These are phyloP conservation scores for Kwoniella bestiolae DNA, from an alignment of 768 basidiomycete species.

Conservation along the genomic window DNA sequence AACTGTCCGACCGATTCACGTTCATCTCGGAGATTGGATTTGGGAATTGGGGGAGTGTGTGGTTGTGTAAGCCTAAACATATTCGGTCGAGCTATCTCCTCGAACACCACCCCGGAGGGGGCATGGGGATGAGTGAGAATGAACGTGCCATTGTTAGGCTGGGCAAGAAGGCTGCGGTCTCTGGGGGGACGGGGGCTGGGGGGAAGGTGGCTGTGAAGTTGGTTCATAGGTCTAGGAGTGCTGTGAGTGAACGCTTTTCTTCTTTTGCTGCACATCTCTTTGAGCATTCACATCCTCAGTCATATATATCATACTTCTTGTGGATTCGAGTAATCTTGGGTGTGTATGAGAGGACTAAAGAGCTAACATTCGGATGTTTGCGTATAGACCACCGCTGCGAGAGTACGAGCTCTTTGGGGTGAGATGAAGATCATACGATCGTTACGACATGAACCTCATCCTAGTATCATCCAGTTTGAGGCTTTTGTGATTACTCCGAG, in stretches of 20 bases:
- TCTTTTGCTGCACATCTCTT: not conserved
- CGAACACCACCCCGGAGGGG: too few relatives aligned
- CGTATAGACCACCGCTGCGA: conserved; percentile 74
- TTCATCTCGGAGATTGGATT: conserved; percentile 54
- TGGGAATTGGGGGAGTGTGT: conserved; percentile 57
- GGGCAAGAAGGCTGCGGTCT: conserved; percentile 29
- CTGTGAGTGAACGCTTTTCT: too few relatives aligned
- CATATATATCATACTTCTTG: too few relatives aligned
- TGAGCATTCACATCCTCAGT: too few relatives aligned
- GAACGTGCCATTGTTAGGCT: conserved; percentile 13
- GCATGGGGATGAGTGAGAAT: too few relatives aligned
- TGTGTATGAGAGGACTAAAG: too few relatives aligned
- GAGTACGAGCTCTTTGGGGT: conserved; percentile 93
- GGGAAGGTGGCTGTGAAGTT: conserved; percentile 81
- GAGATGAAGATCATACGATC: conserved; percentile 94
- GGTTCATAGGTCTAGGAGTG: conserved; percentile 79
- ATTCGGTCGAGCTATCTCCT: conserved; percentile 14
- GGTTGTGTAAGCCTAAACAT: conserved; percentile 42
- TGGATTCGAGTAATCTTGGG: too few relatives aligned
- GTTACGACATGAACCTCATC: conserved; percentile 83
- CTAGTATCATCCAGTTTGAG: conserved; percentile 88
- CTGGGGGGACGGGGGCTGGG: conserved; percentile 33
- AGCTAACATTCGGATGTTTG: not conserved
- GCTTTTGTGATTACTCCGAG: conserved; percentile 91
- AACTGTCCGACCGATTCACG: conserved; percentile 43